Evolutionary conservation across 306 rosid species (phyloP), one percentile per base, ranked within the genome.

Genomic region (Mimosa bimucronata): DNA sequence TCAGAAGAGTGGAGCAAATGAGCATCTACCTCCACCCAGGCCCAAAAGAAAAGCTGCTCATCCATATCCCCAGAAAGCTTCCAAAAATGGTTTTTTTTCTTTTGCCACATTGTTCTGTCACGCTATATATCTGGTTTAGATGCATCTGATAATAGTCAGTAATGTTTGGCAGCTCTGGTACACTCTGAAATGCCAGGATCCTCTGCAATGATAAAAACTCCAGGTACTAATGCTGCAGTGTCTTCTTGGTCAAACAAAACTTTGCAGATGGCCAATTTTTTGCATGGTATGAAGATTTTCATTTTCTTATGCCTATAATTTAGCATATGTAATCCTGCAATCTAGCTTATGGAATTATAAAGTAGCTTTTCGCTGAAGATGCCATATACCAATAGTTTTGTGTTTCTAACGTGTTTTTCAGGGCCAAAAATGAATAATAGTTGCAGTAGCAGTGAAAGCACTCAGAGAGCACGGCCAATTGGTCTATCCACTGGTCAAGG

Each of bases 11-110:
- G 97, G 98, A 83, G 83, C 93, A n/a, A 85, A 82, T 45, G 98
- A 93, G 55, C 97, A 93, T 88, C 89, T 93, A 64, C 98, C 98
- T 61, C 98, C 98, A 3, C 97, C 94, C 55, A 91, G 98, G 61
- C 98, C 98, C 8, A 93, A 93, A 71, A 86, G 97, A 87, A 93
- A 93, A 86, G 98, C 98, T 80, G 80, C 97, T 78, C 98, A 91
- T 83, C 98, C 98, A 37, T 93, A 93, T 82, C 98, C 98, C 29
- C 93, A 93, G 77, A 93, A 93, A 81, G 98, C 98, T 66, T 86
- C 93, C 5, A 90, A 91, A 90, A 88, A 79, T 71, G 92, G 97
- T 91, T 14, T 25, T 66, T n/a, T 67, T 70, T 34, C n/a, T 46
- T 53, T 83, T 41, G 6, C 73, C 71, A 25, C 77, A 55, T 26